phyloP scores from a whole-genome alignment of 768 basidiomycete genomes.

The Psilocybe cyanescens region DNA sequence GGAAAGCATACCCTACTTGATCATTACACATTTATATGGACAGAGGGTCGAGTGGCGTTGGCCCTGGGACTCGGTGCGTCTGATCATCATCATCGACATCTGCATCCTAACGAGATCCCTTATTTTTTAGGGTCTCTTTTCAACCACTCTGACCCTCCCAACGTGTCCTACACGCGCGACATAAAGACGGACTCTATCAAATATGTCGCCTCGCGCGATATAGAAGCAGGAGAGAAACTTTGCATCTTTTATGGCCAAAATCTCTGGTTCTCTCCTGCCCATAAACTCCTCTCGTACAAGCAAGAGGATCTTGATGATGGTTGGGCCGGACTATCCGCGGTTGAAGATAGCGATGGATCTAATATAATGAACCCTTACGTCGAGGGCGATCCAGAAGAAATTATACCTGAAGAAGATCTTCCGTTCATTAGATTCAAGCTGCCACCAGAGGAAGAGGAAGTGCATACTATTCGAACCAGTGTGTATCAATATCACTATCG shows the following conservation, averaged over 20 bases:
- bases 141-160: constrained; percentile 75
- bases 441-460: constrained; percentile 65
- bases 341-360: constrained; percentile 23
- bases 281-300: constrained; percentile 1
- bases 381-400: constrained; percentile 44
- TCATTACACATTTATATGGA: constrained; percentile 80
- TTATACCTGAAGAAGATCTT: constrained; percentile 59
- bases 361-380: constrained; percentile 31
- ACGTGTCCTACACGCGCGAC: constrained; percentile 69
- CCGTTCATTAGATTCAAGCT: constrained; percentile 70
- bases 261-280: constrained; percentile 64
- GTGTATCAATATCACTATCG: constrained; percentile 19
- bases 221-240: constrained; percentile 70
- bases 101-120: neutral
- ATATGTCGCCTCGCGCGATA: constrained; percentile 57
- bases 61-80: constrained; percentile 74
- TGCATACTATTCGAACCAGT: constrained; percentile 61
- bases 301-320: constrained; percentile 39
- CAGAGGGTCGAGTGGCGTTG: constrained; percentile 74
- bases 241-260: constrained; percentile 79
- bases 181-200: constrained; percentile 57
- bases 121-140: constrained; percentile 70
- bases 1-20: constrained; percentile 65
- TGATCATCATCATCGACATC: neutral
- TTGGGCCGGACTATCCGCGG: constrained; percentile 46